phyloP scores from a whole-genome alignment of 768 basidiomycete species.

The Mycena venus region DNA sequence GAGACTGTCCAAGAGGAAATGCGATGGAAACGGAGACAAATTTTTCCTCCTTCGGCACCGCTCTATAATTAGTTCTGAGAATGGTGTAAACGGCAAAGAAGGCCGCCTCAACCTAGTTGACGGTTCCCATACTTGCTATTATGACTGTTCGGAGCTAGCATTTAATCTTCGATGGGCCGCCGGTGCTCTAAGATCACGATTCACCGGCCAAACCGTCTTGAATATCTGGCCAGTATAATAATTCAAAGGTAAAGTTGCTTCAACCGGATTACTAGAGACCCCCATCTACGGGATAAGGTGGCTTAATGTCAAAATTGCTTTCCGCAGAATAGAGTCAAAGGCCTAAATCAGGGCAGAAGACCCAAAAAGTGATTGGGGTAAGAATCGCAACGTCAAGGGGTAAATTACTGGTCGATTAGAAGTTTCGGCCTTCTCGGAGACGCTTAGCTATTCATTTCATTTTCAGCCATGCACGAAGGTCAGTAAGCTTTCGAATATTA shows the following conservation, averaged over 20 bases:
- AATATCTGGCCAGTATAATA: neutral
- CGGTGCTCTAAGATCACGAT: neutral
- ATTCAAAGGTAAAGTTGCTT: neutral
- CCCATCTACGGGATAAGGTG: too few species aligned
- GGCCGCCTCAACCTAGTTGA: neutral
- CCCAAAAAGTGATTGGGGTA: too few species aligned
- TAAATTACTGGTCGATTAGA: too few species aligned
- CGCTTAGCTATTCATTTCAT: too few species aligned
- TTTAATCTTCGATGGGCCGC: neutral
- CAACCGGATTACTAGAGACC: too few species aligned
- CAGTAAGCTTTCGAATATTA: neutral
- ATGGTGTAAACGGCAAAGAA: neutral
- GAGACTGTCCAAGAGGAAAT: neutral
- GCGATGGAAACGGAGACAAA: neutral
- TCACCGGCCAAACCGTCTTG: too few species aligned
- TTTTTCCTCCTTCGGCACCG: constrained; percentile 2
- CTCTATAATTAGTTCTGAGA: neutral
- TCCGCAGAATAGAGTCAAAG: too few species aligned
- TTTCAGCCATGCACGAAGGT: too few species aligned
- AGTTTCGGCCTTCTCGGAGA: too few species aligned
- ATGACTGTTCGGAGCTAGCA: neutral
- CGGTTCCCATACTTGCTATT: neutral
- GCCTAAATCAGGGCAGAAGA: too few species aligned
- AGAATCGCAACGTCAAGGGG: too few species aligned
- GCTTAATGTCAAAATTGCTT: too few species aligned